A percentile compares a stretch with the other conserved stretches of the same genome.
phyloP scores from a whole-genome alignment of 108 stramenopile genomes.

The Pseudonitzschia pungens region DNA sequence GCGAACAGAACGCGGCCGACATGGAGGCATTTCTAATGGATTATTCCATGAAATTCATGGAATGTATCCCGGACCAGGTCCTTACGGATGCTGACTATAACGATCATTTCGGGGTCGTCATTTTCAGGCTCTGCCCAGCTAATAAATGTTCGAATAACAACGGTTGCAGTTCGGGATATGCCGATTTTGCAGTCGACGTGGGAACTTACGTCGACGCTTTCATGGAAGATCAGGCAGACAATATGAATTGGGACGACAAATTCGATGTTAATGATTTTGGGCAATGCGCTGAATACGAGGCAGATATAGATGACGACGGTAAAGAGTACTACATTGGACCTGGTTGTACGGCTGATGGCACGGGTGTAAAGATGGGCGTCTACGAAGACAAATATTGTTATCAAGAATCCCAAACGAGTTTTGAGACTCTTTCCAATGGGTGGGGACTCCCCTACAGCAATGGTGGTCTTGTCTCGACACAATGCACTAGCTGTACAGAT shows the following conservation, averaged over 20 bases:
- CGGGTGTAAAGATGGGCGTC: slow-evolving; percentile 29
- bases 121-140: slow-evolving; percentile 39
- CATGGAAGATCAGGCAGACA: slow-evolving; percentile 39
- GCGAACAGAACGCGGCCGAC: slow-evolving; percentile 14
- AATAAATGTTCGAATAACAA: slow-evolving; percentile 16
- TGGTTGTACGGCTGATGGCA: slow-evolving; percentile 32
- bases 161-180: slow-evolving; percentile 32
- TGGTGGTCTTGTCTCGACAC: slow-evolving; percentile 39
- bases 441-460: slow-evolving; percentile 37
- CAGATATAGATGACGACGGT: slow-evolving; percentile 14
- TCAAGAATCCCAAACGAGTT: slow-evolving; percentile 14
- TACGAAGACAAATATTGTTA: slow-evolving; percentile 37
- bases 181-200: slow-evolving; percentile 39
- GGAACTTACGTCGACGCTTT: slow-evolving; percentile 33
- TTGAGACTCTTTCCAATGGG: slow-evolving; percentile 36
- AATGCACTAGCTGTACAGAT: slow-evolving; percentile 35
- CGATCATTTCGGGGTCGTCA: slow-evolving; percentile 29
- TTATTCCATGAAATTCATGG: slow-evolving; percentile 22
- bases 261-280: slow-evolving; percentile 33
- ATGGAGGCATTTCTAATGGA: slow-evolving; percentile 27
- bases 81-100: slow-evolving; percentile 24
- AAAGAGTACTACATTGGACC: slow-evolving; percentile 42
- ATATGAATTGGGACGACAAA: slow-evolving; percentile 42
- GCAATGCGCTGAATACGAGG: slow-evolving; percentile 36
- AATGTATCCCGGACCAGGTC: slow-evolving; percentile 18